Evolutionary conservation across 1,139 yeast genomes (phyloP).

Genomic region (Saccharomyces hybrid): DNA sequence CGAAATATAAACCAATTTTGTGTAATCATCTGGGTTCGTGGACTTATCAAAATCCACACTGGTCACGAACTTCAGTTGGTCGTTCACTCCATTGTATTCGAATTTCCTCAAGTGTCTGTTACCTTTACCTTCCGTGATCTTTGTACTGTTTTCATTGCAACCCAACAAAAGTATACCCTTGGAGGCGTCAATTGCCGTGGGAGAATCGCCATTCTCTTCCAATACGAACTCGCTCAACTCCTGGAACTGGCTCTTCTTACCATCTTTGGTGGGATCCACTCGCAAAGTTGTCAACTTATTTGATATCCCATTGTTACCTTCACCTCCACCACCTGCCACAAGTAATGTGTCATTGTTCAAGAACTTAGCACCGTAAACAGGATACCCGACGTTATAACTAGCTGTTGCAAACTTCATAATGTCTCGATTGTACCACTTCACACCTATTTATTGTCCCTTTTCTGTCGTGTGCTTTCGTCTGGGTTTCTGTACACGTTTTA

Average conservation of each 20-base stretch:
- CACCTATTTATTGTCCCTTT: background rate
- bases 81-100: constrained; percentile 38
- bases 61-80: constrained; percentile 50
- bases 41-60: constrained; percentile 39
- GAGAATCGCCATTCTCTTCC: constrained; percentile 64
- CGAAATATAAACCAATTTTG: constrained; percentile 48
- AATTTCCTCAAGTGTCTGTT: constrained; percentile 70
- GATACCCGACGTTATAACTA: constrained; percentile 56
- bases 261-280: background rate
- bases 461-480: background rate
- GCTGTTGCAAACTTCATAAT: constrained; percentile 29
- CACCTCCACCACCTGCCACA: constrained; percentile 93
- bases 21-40: constrained; percentile 45
- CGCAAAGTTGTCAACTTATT: constrained; percentile 59
- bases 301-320: constrained; percentile 83
- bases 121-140: constrained; percentile 47
- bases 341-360: constrained; percentile 52
- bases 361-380: constrained; percentile 72
- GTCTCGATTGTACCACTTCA: background rate
- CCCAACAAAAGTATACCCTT: constrained; percentile 55
- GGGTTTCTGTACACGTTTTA: background rate
- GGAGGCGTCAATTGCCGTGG: constrained; percentile 56
- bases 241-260: constrained; percentile 43
- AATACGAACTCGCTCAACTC: constrained; percentile 52
- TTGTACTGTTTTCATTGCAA: constrained; percentile 58